These are phyloP conservation scores for Fusarium duplospermum DNA, from an alignment of 2,329 filamentous ascomycete genomes.

Conservation along the genomic window DNA sequence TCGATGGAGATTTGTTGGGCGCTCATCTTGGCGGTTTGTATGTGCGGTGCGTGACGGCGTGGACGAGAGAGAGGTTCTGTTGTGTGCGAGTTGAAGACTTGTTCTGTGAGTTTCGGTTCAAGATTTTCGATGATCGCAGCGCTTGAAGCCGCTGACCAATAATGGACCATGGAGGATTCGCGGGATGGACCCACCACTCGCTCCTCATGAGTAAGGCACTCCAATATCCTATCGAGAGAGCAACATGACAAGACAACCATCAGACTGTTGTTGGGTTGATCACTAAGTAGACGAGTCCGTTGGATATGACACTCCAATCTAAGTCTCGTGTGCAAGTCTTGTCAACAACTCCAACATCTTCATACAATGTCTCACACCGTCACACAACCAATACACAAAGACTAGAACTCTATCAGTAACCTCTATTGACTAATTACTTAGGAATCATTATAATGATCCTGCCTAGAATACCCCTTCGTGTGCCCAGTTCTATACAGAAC, in stretches of 20 bases:
- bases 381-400: neutral
- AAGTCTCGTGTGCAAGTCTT: neutral
- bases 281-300: neutral
- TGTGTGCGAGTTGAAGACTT: slow-evolving; percentile 10
- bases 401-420: slow-evolving; percentile 4
- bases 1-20: slow-evolving; percentile 54
- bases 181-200: slow-evolving; percentile 13
- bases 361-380: neutral
- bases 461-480: slow-evolving; percentile 2
- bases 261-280: neutral
- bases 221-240: neutral
- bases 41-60: neutral
- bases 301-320: neutral
- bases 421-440: slow-evolving; percentile 19
- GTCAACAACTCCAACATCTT: neutral
- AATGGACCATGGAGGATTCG: slow-evolving; percentile 5
- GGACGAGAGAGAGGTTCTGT: slow-evolving; percentile 8
- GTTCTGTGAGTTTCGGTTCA: slow-evolving; percentile 18
- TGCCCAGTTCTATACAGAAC: slow-evolving; percentile 21
- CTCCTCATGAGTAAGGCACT: neutral
- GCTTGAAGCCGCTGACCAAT: slow-evolving; percentile 26
- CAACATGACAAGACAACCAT: neutral
- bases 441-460: slow-evolving; percentile 17
- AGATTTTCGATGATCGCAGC: slow-evolving; percentile 38
- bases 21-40: slow-evolving; percentile 48